Base-by-base conservation (phyloP, 2,329 filamentous ascomycete genomes). In the Trichophaea hybrida region DNA sequence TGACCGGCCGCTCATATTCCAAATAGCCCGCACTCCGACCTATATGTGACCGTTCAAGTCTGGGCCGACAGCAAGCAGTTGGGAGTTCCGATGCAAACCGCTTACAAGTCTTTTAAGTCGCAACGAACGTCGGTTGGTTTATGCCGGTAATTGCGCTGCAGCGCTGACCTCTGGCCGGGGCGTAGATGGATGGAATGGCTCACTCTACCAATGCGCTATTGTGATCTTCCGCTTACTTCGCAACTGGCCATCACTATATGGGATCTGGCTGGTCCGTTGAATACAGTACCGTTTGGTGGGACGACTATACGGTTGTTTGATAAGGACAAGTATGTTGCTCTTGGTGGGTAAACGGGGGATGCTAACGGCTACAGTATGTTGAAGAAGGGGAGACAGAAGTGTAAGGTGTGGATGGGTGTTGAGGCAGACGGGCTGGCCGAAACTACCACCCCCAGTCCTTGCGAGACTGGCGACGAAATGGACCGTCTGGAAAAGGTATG, bases 21-120 rank as follows among this genome's bases (percentile, higher is more conserved):
- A 58, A 24, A 24, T 64, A 89, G 86, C 72, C 76, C 84, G 0
- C 76, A 85, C 70, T 96, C 89, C 32, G 93, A 98, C 71, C 83
- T 98, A 52, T 96, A 91, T 70, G 84, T 94, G 53, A 96, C 90
- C 0, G 86, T 85, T 6, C 93, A 97, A 72, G 80, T 97, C 69
- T 98, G 91, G 85, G 88, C 90, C 10, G 89, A 94, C 69, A 96
- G 90, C 33, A 98, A 98, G 71, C 89, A 91, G 38, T 75, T 98
- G 66, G 94, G 90, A 0, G 87, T 97, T 1, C 86, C 89, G 0
- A 80, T 94, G 8, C 91, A 97, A 72, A 98, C 93, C 2, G 80
- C 88, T 31, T 97, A 97, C 74, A 95, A 89, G 70, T 76, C 88
- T 6, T 97, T 98, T 71, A 88, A 89, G 70, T 80, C 79, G 38